A percentile compares a stretch with the other conserved stretches of the same genome.
Conservation (phyloP, 345 rosid genomes). For the Eucalyptus albens region DNA sequence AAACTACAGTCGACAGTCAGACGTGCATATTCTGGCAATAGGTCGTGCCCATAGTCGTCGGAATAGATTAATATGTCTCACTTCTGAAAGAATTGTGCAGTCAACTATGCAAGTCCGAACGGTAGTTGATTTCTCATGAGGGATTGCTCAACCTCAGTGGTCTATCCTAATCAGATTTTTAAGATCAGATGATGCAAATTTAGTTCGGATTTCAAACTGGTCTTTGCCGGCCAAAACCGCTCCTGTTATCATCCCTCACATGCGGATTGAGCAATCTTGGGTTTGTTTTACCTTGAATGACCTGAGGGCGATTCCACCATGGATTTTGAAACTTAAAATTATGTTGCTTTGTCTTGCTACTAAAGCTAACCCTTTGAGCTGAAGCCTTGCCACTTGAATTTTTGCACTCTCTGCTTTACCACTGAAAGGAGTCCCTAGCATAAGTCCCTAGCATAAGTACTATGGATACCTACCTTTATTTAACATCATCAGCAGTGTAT, state of each 20-base stretch:
- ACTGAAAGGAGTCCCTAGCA: background rate
- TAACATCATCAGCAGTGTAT: background rate
- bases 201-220: background rate
- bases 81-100: background rate
- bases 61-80: background rate
- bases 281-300: background rate
- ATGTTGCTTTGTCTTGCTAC: background rate
- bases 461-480: background rate
- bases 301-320: background rate
- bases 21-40: background rate
- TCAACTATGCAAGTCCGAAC: background rate
- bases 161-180: background rate
- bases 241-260: background rate
- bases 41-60: background rate
- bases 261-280: background rate
- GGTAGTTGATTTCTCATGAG: background rate
- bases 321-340: background rate
- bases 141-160: background rate
- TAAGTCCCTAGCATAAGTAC: background rate
- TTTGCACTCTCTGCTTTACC: background rate
- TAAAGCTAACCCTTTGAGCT: background rate
- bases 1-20: background rate
- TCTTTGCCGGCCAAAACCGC: background rate
- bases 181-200: background rate
- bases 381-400: background rate